Percentiles rank a stretch among this genome's conserved stretches.
phyloP scores from a whole-genome alignment of 2,329 filamentous ascomycete species.

The Lecanosticta acicola region DNA sequence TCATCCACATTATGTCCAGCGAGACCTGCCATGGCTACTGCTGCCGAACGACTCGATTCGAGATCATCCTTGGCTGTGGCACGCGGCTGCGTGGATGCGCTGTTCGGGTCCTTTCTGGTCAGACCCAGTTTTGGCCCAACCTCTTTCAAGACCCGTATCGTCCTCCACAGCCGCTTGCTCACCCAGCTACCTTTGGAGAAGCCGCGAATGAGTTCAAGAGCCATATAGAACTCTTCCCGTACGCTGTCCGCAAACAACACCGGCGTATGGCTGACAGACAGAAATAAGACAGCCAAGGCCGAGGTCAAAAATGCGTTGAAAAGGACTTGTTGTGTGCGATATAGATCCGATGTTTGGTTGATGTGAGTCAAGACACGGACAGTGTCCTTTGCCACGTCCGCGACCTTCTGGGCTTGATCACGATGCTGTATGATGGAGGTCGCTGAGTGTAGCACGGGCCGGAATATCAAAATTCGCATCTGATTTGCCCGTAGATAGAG shows the following conservation, averaged over 20 bases:
- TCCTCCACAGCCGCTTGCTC: constrained; percentile 67
- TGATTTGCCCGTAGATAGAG: constrained; percentile 84
- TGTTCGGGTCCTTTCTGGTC: constrained; percentile 27
- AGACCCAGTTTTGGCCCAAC: constrained; percentile 65
- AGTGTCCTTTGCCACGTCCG: constrained; percentile 71
- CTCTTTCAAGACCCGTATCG: constrained; percentile 64
- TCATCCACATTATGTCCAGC: constrained; percentile 58
- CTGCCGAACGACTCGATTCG: constrained; percentile 57
- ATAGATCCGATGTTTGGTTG: constrained; percentile 66
- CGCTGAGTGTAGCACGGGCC: constrained; percentile 77
- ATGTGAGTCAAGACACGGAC: constrained; percentile 65
- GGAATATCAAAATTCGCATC: constrained; percentile 83
- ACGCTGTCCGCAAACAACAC: constrained; percentile 63
- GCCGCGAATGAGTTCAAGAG: constrained; percentile 66
- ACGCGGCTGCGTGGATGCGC: background rate
- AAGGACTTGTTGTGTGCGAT: constrained; percentile 65
- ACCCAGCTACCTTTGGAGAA: constrained; percentile 67
- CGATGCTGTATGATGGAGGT: constrained; percentile 75
- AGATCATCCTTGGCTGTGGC: constrained; percentile 33
- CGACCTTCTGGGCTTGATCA: constrained; percentile 64
- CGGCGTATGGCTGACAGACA: constrained; percentile 70
- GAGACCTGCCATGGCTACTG: constrained; percentile 60
- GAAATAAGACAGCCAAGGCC: constrained; percentile 67
- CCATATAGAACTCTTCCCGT: constrained; percentile 73
- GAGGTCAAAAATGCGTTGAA: constrained; percentile 77